Base-by-base conservation (phyloP, 495 filamentous ascomycete species). In the Xylaria castorea region DNA sequence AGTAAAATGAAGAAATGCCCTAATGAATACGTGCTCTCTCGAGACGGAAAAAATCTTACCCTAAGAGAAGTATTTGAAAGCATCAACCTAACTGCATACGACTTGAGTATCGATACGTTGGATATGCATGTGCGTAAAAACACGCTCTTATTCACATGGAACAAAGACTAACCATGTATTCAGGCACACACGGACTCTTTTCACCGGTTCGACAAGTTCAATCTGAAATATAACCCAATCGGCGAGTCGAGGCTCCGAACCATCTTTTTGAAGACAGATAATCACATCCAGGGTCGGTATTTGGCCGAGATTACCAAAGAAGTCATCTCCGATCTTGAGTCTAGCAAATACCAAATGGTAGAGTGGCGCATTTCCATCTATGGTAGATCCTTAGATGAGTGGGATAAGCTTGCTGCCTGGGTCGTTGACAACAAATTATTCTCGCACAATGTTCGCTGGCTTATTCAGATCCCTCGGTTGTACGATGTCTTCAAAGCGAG, bases 121-220 rank as follows among this genome's bases (percentile, higher is more conserved):
- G 96, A 99, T 84, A 99, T 98, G 95, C 96, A 99, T 86, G 92
- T 93, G 84, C 73, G 91, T 87, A 42, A 6, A 11, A 38, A 11
- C 27, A 32, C 73, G 60, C n/a, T 36, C 40, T 5, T 78, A 42
- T 75, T 71, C 16, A n/a, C 12, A 30, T 30, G 20, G 22, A 51
- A n/a, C 5, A 14, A 40, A 18, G 34, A 67, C 34, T 72, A 32
- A 72, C 70, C 9, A 32, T 25, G 14, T 66, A 25, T 3, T 27
- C 75, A 95, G 92, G 95, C 96, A 42, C 96, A 99, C 77, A 98
- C 93, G 3, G 96, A 99, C 82, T 96, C 94, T 4, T 99, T 99
- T 83, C 96, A 99, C 80, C 93, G 96, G 0, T 99, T 99, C 79
- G 96, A 99, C 84, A 99, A 99, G 81, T 99, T 99, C 87, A 99